Conservation (phyloP, 2,329 filamentous ascomycete species). For the Peltaster fructicola region DNA sequence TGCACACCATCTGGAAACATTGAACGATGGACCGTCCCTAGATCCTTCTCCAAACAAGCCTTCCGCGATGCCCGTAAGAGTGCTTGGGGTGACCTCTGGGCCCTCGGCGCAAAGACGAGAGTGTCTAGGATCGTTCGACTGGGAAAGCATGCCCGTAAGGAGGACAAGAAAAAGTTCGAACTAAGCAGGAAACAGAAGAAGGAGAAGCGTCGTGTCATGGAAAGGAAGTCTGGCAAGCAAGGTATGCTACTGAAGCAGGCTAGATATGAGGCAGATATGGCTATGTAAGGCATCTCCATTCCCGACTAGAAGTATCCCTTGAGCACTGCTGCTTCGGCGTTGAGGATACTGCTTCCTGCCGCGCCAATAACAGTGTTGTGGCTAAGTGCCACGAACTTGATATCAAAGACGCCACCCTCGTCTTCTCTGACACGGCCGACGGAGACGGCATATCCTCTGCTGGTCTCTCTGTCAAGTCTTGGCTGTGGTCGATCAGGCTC, state of each 20-base stretch:
- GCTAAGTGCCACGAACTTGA: constrained; percentile 86
- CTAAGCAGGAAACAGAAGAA: constrained; percentile 7
- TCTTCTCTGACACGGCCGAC: constrained; percentile 78
- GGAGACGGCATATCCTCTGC: constrained; percentile 74
- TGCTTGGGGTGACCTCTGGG: constrained; percentile 88
- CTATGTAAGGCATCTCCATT: constrained; percentile 24
- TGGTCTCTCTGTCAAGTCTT: constrained; percentile 69
- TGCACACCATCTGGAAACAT: constrained; percentile 74
- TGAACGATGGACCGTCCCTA: constrained; percentile 86
- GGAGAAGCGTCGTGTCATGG: constrained; percentile 17
- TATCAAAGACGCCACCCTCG: constrained; percentile 74
- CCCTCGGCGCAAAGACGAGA: constrained; percentile 78
- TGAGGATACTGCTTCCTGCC: constrained; percentile 87
- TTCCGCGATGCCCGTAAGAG: constrained; percentile 88
- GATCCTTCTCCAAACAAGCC: constrained; percentile 60
- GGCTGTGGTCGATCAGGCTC: constrained; percentile 84
- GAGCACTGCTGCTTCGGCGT: constrained; percentile 79
- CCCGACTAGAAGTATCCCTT: constrained; percentile 68
- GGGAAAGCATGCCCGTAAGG: constrained; percentile 8
- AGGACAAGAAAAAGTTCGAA: constrained; percentile 6
- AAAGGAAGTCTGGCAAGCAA: constrained; percentile 22
- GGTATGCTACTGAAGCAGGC: constrained; percentile 7
- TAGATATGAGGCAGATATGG: too few relatives aligned
- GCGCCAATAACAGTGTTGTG: constrained; percentile 90
- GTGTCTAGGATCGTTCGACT: constrained; percentile 38